Evolutionary conservation across 78 protist genomes (phyloP).

Genomic region (Emiliania huxleyi): DNA sequence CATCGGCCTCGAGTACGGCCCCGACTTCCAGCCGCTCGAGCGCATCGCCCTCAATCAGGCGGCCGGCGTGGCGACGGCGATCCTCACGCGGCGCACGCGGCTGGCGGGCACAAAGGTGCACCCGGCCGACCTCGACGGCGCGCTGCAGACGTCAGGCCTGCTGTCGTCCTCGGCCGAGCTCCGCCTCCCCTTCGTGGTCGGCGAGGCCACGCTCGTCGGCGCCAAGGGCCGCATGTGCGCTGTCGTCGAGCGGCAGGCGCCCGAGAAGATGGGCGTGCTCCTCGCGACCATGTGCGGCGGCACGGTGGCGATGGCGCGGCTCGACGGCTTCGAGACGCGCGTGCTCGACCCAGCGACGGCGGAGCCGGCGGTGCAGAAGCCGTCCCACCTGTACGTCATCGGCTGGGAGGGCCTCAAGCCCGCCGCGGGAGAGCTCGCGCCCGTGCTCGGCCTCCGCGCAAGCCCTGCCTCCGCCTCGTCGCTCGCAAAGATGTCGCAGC

Average conservation of each 20-base stretch:
- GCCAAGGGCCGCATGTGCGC: neutral
- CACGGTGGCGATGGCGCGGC: neutral
- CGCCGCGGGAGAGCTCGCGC: neutral
- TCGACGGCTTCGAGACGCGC: neutral
- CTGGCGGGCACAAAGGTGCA: neutral
- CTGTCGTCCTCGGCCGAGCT: neutral
- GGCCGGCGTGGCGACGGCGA: neutral
- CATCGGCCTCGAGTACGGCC: neutral
- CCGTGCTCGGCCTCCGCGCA: too few relatives aligned
- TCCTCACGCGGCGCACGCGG: neutral
- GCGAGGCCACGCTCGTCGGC: neutral
- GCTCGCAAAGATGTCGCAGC: too few relatives aligned
- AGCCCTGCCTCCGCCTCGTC: too few relatives aligned
- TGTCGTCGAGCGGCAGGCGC: neutral
- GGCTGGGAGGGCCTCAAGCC: neutral
- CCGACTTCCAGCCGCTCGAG: neutral
- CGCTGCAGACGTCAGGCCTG: neutral
- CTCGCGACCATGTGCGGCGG: neutral
- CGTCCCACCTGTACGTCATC: neutral
- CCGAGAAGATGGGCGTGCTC: neutral
- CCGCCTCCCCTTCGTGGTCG: neutral
- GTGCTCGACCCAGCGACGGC: neutral
- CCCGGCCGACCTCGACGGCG: neutral
- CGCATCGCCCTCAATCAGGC: neutral
- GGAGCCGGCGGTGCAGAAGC: neutral